phyloP scores from a whole-genome alignment of 2,329 filamentous ascomycete genomes.

The Nigrospora osmanthi region DNA sequence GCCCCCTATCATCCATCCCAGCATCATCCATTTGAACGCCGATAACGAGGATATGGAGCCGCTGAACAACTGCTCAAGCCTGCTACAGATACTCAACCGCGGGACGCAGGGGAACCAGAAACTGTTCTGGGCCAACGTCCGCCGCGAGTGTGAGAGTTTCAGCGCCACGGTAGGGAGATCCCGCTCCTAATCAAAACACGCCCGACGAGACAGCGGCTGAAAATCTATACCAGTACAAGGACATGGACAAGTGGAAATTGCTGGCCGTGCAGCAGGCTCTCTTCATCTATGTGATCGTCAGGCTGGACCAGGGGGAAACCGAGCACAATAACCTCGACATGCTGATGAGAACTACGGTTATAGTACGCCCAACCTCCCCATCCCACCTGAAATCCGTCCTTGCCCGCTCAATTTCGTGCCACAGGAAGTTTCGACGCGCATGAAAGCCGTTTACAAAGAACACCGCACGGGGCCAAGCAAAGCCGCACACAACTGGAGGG shows the following conservation, averaged over 20 bases:
- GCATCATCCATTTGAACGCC: constrained; percentile 12
- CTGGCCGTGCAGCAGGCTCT: constrained; percentile 35
- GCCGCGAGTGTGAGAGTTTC: constrained; percentile 31
- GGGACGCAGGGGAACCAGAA: constrained; percentile 24
- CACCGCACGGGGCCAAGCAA: neutral
- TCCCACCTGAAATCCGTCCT: too few relatives aligned
- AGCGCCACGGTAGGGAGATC: constrained; percentile 21
- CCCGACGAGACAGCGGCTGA: neutral
- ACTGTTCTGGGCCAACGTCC: constrained; percentile 36
- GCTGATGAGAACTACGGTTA: constrained; percentile 24
- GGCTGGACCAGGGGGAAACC: constrained; percentile 34
- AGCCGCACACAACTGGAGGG: constrained; percentile 22
- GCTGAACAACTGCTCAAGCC: constrained; percentile 30
- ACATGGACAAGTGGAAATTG: constrained; percentile 26
- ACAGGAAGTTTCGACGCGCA: too few relatives aligned
- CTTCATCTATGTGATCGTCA: constrained; percentile 31
- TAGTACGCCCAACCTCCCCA: constrained; percentile 14
- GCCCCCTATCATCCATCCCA: constrained; percentile 34
- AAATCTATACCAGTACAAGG: constrained; percentile 12
- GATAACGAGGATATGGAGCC: constrained; percentile 23
- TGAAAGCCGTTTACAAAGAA: too few relatives aligned
- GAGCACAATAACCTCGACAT: constrained; percentile 32
- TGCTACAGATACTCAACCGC: constrained; percentile 29
- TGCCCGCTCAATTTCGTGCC: too few relatives aligned
- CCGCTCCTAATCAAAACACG: too few relatives aligned